A percentile compares a stretch with the other conserved stretches of the same genome.
These are phyloP conservation scores for Cicer yamashitae DNA, from an alignment of 306 rosid species.

Conservation along the genomic window DNA sequence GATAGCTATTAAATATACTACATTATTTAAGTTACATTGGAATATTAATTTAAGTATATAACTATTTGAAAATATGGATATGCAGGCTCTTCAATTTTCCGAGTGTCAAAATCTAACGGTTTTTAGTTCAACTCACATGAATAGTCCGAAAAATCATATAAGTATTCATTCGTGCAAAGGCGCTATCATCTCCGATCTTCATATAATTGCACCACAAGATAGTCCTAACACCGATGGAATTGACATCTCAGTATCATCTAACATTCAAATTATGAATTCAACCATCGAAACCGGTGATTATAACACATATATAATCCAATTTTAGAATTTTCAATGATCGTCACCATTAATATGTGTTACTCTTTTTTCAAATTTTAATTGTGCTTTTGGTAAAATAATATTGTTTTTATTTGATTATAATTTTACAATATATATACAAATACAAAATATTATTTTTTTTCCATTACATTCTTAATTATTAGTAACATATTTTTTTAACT, in stretches of 20 bases:
- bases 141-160: constrained; percentile 54
- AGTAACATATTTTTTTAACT: too few species aligned
- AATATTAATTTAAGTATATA: neutral
- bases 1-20: neutral
- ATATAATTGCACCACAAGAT: constrained; percentile 47
- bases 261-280: constrained; percentile 39
- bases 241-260: constrained; percentile 43
- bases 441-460: too few species aligned
- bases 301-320: neutral
- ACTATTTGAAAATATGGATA: neutral
- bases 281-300: constrained; percentile 46
- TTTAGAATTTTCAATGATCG: neutral
- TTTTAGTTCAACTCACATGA: neutral
- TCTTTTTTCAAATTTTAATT: neutral
- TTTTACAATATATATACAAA: neutral
- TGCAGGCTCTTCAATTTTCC: constrained; percentile 45
- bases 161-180: constrained; percentile 38
- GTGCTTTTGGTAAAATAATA: neutral
- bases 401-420: neutral
- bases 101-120: constrained; percentile 41
- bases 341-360: too few species aligned
- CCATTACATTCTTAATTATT: too few species aligned
- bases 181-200: constrained; percentile 14
- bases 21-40: neutral
- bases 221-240: constrained; percentile 73